A percentile compares a stretch with the other conserved stretches of the same genome.
phyloP scores from a whole-genome alignment of 208 protist species.

The Angomonas deanei region DNA sequence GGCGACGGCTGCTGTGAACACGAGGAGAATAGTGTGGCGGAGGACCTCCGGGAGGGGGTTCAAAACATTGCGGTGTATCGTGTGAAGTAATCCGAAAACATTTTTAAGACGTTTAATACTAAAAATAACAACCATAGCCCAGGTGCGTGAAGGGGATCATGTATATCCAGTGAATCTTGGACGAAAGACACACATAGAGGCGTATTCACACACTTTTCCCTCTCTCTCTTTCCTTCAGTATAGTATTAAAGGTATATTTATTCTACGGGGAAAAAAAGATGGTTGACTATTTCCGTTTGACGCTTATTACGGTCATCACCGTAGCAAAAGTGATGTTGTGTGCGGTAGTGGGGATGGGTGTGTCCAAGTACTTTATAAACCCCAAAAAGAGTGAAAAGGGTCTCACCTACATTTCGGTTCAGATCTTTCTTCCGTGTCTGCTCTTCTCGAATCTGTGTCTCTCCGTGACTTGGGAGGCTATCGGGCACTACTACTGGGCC shows the following conservation, averaged over 20 bases:
- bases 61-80: slow-evolving; percentile 47
- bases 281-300: slow-evolving; percentile 32
- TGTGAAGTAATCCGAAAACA: slow-evolving; percentile 21
- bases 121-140: neutral
- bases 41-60: slow-evolving; percentile 33
- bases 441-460: slow-evolving; percentile 62
- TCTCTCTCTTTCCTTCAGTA: no score
- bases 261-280: slow-evolving; percentile 9
- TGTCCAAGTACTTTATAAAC: slow-evolving; percentile 33
- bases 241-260: neutral
- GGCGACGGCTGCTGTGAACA: slow-evolving; percentile 6
- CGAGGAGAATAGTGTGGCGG: slow-evolving; percentile 9
- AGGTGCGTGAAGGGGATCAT: neutral
- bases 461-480: slow-evolving; percentile 44
- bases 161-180: no score
- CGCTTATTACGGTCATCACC: slow-evolving; percentile 46
- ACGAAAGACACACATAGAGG: no score
- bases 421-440: slow-evolving; percentile 65
- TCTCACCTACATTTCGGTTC: slow-evolving; percentile 49
- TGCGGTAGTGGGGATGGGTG: slow-evolving; percentile 37
- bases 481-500: slow-evolving; percentile 55
- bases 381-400: slow-evolving; percentile 34
- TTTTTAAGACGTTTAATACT: neutral
- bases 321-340: slow-evolving; percentile 62
- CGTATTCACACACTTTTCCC: no score